Evolutionary conservation across 805 yeast genomes (phyloP), one percentile per base, ranked within the genome.

Genomic region (Suhomyces sp.): DNA sequence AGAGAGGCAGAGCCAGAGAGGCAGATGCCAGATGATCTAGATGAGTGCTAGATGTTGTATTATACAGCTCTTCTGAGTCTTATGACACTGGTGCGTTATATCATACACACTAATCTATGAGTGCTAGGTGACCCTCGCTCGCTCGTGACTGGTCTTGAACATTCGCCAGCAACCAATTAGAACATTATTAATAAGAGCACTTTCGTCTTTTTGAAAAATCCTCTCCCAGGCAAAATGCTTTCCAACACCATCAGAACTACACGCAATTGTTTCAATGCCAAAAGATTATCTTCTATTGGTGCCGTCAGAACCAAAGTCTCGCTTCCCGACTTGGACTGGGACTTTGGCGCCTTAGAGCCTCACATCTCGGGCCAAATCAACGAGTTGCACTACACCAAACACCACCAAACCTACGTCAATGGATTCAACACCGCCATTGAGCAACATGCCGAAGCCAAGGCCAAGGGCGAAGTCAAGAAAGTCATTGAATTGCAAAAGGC

Each of bases 381-480:
- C 72, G 94, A 88, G 71, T 59, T 85, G 50, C 97, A 90, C 76
- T 88, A 90, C 81, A 80, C 85, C 60, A 91, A 91, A 79, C 97
- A 90, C 73, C 97, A 90, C 71, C 94, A 89, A 74, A 88, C 97
- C 33, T 90, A 90, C 66, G 96, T 90, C 60, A 87, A 81, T 67
- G 92, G 94, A 47, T 88, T 83, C 77, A 91, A 90, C 76, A 72
- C 84, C 24, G 90, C 94, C 23, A 69, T 81, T 60, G 96, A 88
- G 71, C 86, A 89, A 73, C 77, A 84, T 49, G 80, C 81, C 10
- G 88, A 82, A 61, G 91, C 96, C 47, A 65, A 80, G 55, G 71
- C 73, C 40, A 76, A 77, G 51, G 82, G 85, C 57, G 88, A 86
- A 56, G 77, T 78, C 56, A 74, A 81, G 64, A 82, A 81, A 65